Evolutionary conservation across 306 rosid genomes (phyloP).

Genomic region (Medicago ruthenica): DNA sequence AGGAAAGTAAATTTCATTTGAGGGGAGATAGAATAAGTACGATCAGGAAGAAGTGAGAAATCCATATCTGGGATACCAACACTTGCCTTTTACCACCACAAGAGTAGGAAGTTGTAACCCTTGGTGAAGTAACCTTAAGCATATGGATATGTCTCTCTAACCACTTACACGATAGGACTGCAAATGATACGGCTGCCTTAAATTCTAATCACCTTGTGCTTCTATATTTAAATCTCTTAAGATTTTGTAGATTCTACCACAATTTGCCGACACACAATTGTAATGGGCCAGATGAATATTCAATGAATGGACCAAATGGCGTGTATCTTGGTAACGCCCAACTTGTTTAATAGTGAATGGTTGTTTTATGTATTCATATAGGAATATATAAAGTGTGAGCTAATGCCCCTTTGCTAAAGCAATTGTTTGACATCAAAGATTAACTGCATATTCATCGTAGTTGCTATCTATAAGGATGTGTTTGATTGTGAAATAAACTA

Average conservation of each 20-base stretch:
- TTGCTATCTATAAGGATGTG: conserved; percentile 12
- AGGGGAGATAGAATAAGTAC: conserved; percentile 8
- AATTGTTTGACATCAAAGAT: conserved; percentile 3
- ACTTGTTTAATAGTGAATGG: not conserved
- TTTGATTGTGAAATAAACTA: not conserved
- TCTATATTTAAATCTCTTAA: not conserved
- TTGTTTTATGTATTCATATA: not conserved
- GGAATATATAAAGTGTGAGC: not conserved
- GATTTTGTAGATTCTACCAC: not conserved
- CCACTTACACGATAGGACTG: conserved; percentile 1
- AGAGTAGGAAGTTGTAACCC: not conserved
- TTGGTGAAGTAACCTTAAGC: not conserved
- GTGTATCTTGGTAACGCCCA: not conserved
- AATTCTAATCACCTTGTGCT: not conserved
- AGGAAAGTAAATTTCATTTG: not conserved
- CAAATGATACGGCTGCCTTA: not conserved
- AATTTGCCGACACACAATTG: not conserved
- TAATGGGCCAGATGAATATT: not conserved
- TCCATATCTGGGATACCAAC: not conserved
- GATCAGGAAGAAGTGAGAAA: conserved; percentile 4
- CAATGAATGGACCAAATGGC: not conserved
- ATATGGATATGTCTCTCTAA: not conserved
- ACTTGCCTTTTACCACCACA: not conserved
- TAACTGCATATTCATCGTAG: not conserved
- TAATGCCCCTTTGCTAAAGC: not conserved